These are phyloP conservation scores for Ogataea neopini DNA, from an alignment of 805 yeast species.

Conservation along the genomic window DNA sequence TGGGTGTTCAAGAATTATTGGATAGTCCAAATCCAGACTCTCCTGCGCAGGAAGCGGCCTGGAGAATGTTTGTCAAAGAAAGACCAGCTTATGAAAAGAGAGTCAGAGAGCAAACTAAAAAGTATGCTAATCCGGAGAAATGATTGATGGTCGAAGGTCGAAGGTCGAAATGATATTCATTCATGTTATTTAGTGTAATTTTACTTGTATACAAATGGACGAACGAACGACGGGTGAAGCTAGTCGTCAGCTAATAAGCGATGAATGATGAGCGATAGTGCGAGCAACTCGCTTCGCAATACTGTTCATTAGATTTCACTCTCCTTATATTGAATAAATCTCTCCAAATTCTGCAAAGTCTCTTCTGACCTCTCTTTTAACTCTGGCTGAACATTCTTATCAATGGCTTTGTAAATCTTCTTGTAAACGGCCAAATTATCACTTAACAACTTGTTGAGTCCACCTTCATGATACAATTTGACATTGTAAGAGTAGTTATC, in stretches of 20 bases:
- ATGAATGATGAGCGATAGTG: too few relatives aligned
- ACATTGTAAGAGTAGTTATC: conserved; percentile 74
- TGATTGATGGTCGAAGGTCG: conserved; percentile 7
- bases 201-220: conserved; percentile 4
- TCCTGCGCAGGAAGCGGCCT: conserved; percentile 98
- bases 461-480: conserved; percentile 60
- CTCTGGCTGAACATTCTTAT: conserved; percentile 57
- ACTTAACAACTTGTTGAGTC: conserved; percentile 45
- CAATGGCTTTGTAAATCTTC: conserved; percentile 59
- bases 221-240: not conserved
- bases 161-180: too few relatives aligned
- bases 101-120: conserved; percentile 78
- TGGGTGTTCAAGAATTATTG: conserved; percentile 90
- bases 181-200: conserved; percentile 2
- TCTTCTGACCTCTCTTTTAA: conserved; percentile 69
- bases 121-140: conserved; percentile 49
- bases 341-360: conserved; percentile 60
- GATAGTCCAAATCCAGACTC: conserved; percentile 91
- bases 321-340: conserved; percentile 78
- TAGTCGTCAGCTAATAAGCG: too few relatives aligned
- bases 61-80: conserved; percentile 79
- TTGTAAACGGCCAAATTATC: conserved; percentile 49
- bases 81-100: conserved; percentile 68
- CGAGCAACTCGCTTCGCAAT: too few relatives aligned
- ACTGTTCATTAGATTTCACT: conserved; percentile 35